These are phyloP conservation scores for Starmerella powellii DNA, from an alignment of 805 yeast genomes.

Conservation along the genomic window DNA sequence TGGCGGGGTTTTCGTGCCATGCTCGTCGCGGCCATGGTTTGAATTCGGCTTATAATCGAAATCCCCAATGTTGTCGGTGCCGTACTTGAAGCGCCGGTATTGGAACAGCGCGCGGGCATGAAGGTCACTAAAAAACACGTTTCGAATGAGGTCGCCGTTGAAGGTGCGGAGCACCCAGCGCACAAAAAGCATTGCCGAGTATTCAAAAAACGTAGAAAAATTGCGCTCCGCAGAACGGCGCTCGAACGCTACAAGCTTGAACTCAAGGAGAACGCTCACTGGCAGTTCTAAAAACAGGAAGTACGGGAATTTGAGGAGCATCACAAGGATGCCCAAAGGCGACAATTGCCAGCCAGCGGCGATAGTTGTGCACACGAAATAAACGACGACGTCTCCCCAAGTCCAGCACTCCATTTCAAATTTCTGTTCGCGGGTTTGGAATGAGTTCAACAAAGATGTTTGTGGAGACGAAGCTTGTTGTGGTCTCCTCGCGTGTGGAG, in stretches of 20 bases:
- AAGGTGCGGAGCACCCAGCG: constrained; percentile 23
- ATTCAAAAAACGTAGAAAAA: constrained; percentile 22
- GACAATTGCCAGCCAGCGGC: constrained; percentile 3
- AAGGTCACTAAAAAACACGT: constrained; percentile 21
- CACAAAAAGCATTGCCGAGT: constrained; percentile 16
- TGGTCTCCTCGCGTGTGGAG: too few species aligned
- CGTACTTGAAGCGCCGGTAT: constrained; percentile 25
- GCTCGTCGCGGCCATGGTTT: neutral
- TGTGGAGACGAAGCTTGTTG: too few species aligned
- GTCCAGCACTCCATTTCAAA: constrained; percentile 22
- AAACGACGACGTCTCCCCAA: constrained; percentile 14
- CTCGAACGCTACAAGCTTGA: constrained; percentile 23
- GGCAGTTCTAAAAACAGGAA: constrained; percentile 23
- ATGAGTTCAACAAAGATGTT: too few species aligned
- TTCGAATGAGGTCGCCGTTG: constrained; percentile 20
- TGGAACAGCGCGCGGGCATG: constrained; percentile 20
- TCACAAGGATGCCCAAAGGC: neutral
- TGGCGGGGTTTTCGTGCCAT: constrained; percentile 21
- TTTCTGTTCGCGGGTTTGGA: neutral
- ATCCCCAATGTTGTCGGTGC: constrained; percentile 27
- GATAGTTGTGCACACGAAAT: neutral
- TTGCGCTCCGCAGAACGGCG: constrained; percentile 21
- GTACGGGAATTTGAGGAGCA: neutral
- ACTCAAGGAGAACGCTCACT: constrained; percentile 16
- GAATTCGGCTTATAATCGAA: constrained; percentile 11